phyloP scores from a whole-genome alignment of 306 rosid species.

The Rosa rugosa region DNA sequence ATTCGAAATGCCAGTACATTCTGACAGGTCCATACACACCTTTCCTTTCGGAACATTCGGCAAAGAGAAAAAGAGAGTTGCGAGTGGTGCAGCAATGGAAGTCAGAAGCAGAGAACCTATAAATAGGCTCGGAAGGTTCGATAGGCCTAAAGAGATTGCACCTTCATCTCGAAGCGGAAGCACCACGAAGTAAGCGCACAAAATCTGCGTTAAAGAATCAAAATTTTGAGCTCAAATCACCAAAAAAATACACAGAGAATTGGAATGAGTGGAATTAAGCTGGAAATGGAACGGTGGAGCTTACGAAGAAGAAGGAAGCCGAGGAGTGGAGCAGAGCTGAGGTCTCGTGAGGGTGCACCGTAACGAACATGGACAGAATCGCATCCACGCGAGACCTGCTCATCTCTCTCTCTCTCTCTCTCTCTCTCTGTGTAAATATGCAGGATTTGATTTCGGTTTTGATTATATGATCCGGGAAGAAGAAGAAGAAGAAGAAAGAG shows the following conservation, averaged over 20 bases:
- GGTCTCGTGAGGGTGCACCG: conserved; percentile 88
- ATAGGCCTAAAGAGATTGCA: conserved; percentile 82
- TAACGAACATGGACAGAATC: conserved; percentile 60
- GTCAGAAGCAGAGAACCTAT: conserved; percentile 83
- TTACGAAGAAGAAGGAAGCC: conserved; percentile 90
- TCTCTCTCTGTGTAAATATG: neutral
- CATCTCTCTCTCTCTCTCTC: conserved; percentile 28
- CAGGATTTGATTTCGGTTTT: neutral
- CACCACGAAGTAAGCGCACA: conserved; percentile 93
- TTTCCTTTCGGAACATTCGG: conserved; percentile 71
- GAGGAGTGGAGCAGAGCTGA: conserved; percentile 74
- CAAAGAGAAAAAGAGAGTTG: conserved; percentile 76
- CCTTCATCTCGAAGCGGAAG: conserved; percentile 98
- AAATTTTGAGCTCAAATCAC: neutral
- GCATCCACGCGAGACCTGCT: conserved; percentile 54
- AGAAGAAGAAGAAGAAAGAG: neutral
- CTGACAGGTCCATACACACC: conserved; percentile 35
- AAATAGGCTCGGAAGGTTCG: conserved; percentile 76
- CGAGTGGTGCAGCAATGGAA: conserved; percentile 78
- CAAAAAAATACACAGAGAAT: neutral
- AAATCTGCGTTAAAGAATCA: conserved; percentile 44
- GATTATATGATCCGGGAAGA: neutral
- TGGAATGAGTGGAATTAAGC: neutral
- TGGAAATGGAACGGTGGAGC: conserved; percentile 10
- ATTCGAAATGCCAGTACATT: neutral